A percentile compares a stretch with the other conserved stretches of the same genome.
Conservation (phyloP, 352 stramenopile species). For the Phytophthora boehmeriae region DNA sequence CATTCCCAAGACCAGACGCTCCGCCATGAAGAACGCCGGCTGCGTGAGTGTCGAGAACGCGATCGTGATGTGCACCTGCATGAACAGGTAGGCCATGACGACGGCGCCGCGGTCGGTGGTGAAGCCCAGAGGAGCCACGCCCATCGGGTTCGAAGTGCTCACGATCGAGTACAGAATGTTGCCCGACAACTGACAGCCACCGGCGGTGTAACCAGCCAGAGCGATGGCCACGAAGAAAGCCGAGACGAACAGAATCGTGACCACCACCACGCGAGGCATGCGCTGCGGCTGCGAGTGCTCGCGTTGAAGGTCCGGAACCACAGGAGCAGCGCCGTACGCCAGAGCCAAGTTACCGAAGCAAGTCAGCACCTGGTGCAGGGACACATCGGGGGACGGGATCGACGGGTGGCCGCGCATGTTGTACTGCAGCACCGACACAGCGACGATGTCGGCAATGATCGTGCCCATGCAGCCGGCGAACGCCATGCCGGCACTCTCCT, state of each 20-base stretch:
- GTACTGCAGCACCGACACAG: constrained; percentile 43
- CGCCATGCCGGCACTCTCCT: constrained; percentile 49
- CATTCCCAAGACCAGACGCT: constrained; percentile 68
- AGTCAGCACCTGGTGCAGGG: constrained; percentile 48
- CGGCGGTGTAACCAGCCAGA: constrained; percentile 42
- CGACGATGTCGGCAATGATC: constrained; percentile 52
- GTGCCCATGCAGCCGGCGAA: constrained; percentile 55
- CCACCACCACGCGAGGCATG: constrained; percentile 57
- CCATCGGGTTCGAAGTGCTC: constrained; percentile 27
- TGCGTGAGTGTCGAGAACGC: constrained; percentile 57
- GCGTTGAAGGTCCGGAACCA: constrained; percentile 56
- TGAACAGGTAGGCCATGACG: constrained; percentile 62
- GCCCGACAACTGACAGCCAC: constrained; percentile 58
- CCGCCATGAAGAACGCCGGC: constrained; percentile 63
- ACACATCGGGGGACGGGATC: constrained; percentile 41
- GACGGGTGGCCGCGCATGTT: constrained; percentile 50
- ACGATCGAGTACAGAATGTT: constrained; percentile 67
- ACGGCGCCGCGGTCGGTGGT: constrained; percentile 42
- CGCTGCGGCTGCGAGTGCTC: constrained; percentile 55
- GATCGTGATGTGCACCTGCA: constrained; percentile 55
- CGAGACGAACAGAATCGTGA: constrained; percentile 58
- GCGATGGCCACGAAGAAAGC: constrained; percentile 52
- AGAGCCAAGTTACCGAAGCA: constrained; percentile 58
- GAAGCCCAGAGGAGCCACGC: constrained; percentile 53
- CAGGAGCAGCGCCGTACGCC: constrained; percentile 57